Evolutionary conservation across 495 filamentous ascomycete species (phyloP).

Genomic region (Xylaria intraflava): DNA sequence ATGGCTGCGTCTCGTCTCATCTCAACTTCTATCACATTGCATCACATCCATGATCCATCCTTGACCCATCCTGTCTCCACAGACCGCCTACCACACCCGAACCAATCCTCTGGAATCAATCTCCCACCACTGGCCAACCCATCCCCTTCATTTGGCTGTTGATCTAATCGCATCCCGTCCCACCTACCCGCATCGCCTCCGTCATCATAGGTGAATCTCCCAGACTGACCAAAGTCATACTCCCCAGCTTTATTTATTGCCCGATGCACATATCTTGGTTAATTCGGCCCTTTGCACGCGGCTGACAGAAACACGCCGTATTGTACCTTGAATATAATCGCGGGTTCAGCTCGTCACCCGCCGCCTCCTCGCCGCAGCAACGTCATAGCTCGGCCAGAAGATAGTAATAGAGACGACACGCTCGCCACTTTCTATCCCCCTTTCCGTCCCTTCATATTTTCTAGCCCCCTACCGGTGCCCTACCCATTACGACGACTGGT

Average conservation of each 20-base stretch:
- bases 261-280: background rate
- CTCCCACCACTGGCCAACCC: conserved; percentile 10
- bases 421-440: background rate
- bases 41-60: conserved; percentile 5
- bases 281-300: conserved; percentile 13
- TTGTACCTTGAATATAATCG: background rate
- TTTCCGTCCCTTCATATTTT: background rate
- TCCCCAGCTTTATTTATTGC: background rate
- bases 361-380: background rate
- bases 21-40: conserved; percentile 11
- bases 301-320: background rate
- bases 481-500: background rate
- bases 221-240: background rate
- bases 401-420: background rate
- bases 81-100: conserved; percentile 9
- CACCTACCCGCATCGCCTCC: conserved; percentile 2
- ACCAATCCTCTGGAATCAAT: conserved; percentile 14
- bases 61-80: conserved; percentile 14
- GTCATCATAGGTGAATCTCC: conserved; percentile 11
- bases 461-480: background rate
- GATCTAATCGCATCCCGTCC: conserved; percentile 12
- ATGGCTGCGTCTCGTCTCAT: conserved; percentile 10
- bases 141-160: conserved; percentile 9
- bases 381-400: background rate
- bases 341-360: background rate